Conservation (phyloP, 805 yeast genomes). For the Wickerhamomyces pijperi region DNA sequence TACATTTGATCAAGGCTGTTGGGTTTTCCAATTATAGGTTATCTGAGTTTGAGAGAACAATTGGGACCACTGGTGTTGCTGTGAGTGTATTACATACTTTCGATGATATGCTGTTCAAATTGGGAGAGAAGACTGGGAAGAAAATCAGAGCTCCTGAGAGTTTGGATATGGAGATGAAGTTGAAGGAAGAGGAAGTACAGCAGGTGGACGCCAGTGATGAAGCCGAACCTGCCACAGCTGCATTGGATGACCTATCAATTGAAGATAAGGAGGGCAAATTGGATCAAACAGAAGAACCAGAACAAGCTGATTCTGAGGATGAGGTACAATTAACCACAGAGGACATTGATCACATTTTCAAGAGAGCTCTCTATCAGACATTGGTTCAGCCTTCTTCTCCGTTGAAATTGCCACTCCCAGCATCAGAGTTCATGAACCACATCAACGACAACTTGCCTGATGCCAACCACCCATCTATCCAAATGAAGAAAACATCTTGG, state of each 20-base stretch:
- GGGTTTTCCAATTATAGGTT: constrained; percentile 50
- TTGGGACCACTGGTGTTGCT: constrained; percentile 70
- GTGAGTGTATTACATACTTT: constrained; percentile 58
- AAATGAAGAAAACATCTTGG: constrained; percentile 77
- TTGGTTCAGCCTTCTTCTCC: constrained; percentile 41
- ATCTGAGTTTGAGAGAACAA: constrained; percentile 29
- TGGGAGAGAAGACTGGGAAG: constrained; percentile 26
- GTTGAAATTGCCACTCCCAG: constrained; percentile 46
- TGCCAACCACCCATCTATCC: constrained; percentile 42
- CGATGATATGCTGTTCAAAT: constrained; percentile 51
- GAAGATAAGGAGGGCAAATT: too few species aligned
- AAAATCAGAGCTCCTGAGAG: constrained; percentile 33
- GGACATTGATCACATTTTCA: constrained; percentile 68
- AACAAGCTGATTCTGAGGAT: constrained; percentile 4
- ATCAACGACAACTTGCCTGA: constrained; percentile 61
- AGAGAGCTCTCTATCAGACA: constrained; percentile 60
- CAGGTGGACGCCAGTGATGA: constrained; percentile 5
- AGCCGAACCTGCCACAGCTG: too few species aligned
- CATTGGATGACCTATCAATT: too few species aligned
- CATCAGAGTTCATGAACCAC: constrained; percentile 66
- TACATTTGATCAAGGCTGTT: constrained; percentile 58
- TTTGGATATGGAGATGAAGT: constrained; percentile 18
- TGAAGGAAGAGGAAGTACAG: constrained; percentile 10
- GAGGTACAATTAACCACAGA: constrained; percentile 31
- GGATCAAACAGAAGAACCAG: constrained; percentile 9